Conservation (phyloP, 257 asterid species). For the Anisodus tanguticus region DNA sequence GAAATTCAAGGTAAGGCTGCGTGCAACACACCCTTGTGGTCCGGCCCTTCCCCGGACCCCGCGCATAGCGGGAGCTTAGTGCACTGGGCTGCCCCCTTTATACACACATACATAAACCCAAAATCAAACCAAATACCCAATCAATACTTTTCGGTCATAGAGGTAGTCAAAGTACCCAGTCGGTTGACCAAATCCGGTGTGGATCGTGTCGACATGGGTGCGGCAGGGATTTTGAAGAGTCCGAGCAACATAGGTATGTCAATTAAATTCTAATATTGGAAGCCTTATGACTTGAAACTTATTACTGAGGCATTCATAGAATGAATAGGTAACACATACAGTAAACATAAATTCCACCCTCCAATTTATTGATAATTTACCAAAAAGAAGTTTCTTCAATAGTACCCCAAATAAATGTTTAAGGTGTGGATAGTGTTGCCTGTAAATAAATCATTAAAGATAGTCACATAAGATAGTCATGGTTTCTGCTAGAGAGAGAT, state of each 20-base stretch:
- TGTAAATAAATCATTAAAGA: not conserved
- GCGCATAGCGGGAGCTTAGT: no score
- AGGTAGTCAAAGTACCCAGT: not conserved
- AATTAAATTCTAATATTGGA: not conserved
- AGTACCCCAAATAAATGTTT: not conserved
- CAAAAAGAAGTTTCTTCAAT: not conserved
- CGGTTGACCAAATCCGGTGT: not conserved
- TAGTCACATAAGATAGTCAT: not conserved
- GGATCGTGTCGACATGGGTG: not conserved
- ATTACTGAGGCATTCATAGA: not conserved
- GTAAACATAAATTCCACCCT: not conserved
- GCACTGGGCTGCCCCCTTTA: no score
- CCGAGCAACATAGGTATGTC: not conserved
- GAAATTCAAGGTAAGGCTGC: no score
- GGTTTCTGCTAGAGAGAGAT: not conserved
- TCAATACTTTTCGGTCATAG: not conserved
- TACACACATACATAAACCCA: not conserved
- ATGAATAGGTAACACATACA: no score
- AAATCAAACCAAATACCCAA: not conserved
- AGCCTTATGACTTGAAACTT: not conserved
- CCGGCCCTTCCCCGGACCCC: no score
- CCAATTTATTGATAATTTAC: conserved; percentile 15
- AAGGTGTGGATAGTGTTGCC: conserved; percentile 14
- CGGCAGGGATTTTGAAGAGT: no score
- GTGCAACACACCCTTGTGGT: no score